Evolutionary conservation across 352 stramenopile species (phyloP), one percentile per base, ranked within the genome.

Genomic region (Phytophthora pseudosyringae): DNA sequence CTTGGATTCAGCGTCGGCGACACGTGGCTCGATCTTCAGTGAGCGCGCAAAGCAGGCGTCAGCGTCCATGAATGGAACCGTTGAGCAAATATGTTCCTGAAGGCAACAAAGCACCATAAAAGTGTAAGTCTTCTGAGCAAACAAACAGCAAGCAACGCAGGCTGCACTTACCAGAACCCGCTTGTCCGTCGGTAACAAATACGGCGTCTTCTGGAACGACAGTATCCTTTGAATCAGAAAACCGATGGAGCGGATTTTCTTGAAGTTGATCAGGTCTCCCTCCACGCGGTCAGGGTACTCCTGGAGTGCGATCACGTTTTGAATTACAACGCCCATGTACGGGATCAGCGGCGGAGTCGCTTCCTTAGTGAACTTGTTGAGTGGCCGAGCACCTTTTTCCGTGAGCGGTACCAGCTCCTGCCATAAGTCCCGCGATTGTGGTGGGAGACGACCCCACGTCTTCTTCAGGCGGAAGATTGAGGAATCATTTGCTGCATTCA

Each of bases 401-500:
- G 88, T 96, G 32, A 82, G 81, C 41, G 88, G 85, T 41, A 94
- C 91, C 11, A 95, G 55, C 16, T 94, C 83, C 56, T 95, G 85
- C 88, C 88, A 96, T 40, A 89, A 67, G 35, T 94, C 84, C 21
- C 88, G 80, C 18, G 80, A 73, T 71, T 93, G 75, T 0, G 86
- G 73, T 1, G 80, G 75, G 21, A 96, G 63, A 3, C 87, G 73
- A 4, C 77, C 79, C 88, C 88, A 96, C 12, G 88, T 95, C 54
- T 93, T 94, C 73, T 96, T 95, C 4, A 96, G 46, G 11, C 88
- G 86, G 61, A 92, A 95, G 13, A 96, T 73, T 6, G 86, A 94
- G 33, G 88, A 94, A 64, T 95, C 87, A 33, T 96, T 95, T 8
- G 86, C 86, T 5, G 88, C 88, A 41, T 96, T 95, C 88, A 96